A percentile compares a stretch with the other conserved stretches of the same genome.
phyloP scores from a whole-genome alignment of 768 basidiomycete genomes.

The Botryobasidium botryosum region DNA sequence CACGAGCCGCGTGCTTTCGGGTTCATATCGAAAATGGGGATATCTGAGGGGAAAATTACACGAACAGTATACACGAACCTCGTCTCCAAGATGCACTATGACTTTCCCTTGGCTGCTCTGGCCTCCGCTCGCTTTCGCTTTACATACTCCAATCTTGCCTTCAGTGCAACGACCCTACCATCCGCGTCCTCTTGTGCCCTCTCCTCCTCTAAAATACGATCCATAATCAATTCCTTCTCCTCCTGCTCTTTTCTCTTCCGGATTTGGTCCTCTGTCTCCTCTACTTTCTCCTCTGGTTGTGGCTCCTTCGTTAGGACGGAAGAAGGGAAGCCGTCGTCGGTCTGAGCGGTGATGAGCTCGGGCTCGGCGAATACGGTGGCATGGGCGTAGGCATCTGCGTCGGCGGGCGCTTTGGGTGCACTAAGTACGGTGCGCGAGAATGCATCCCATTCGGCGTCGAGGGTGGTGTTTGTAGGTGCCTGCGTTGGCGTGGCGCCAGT shows the following conservation, averaged over 20 bases:
- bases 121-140: conserved; percentile 29
- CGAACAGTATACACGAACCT: too few relatives aligned
- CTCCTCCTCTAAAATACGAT: conserved; percentile 69
- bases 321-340: conserved; percentile 31
- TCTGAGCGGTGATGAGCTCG: conserved; percentile 27
- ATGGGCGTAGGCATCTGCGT: conserved; percentile 37
- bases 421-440: conserved; percentile 38
- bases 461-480: conserved; percentile 14
- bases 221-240: conserved; percentile 72
- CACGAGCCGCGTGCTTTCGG: too few relatives aligned
- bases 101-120: conserved; percentile 15
- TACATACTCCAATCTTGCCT: conserved; percentile 44
- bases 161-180: conserved; percentile 48
- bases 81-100: too few relatives aligned
- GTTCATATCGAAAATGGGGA: too few relatives aligned
- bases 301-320: conserved; percentile 1
- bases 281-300: conserved; percentile 15
- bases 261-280: conserved; percentile 29
- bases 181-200: conserved; percentile 79
- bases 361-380: conserved; percentile 63
- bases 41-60: too few relatives aligned
- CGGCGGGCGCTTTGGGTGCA: conserved; percentile 28
- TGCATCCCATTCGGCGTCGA: conserved; percentile 57
- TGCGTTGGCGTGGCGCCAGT: conserved; percentile 9
- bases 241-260: conserved; percentile 43